Evolutionary conservation across 164 flowering plant genomes (phyloP), one percentile per base, ranked within the genome.

Genomic region (Liquidambar formosana): DNA sequence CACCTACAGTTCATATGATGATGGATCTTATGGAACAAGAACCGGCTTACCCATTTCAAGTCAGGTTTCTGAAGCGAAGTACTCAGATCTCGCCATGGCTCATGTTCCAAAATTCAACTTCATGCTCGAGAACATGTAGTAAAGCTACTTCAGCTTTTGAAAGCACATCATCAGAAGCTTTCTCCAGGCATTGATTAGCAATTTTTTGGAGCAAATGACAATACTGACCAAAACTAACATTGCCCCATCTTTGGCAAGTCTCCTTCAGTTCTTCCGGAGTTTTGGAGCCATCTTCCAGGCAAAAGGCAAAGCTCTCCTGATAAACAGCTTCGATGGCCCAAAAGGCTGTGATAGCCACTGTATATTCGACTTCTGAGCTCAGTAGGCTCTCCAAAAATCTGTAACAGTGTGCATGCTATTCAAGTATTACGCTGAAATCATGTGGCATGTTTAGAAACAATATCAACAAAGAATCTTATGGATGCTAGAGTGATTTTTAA

Each of bases 21-120:
- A 33, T 33, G 41, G 41, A 33, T 33, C 41, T 33, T 33, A 33
- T 33, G 41, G 41, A 33, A 33, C 41, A 33, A 33, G 41, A 33
- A 33, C 41, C 2, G 6, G 6, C 41, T 33, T 6, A 33, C 41
- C 41, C 41, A 6, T 2, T 33, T 33, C 41, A 33, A 33, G 41
- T 33, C 41, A 33, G 41, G 41, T 33, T 33, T 33, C 41, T 33
- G 4, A 33, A 33, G 41, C 2, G 6, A 33, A 33, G 41, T 58
- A 14, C 25, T 77, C 66, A 72, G 49, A 54, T 38, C 38, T 66
- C 76, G 9, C 83, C 85, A 44, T 64, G 23, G 78, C 96, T 90
- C 98, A 94, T 94, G 81, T 90, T 89, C 97, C 98, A 94, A 69
- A 94, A 94, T 18, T 78, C 88, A 48, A 92, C 82, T 78, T 94